Percentiles rank a stretch among this genome's conserved stretches.
Conservation (phyloP, 1,284 basidiomycete genomes). For the Leccinum pachyderme region DNA sequence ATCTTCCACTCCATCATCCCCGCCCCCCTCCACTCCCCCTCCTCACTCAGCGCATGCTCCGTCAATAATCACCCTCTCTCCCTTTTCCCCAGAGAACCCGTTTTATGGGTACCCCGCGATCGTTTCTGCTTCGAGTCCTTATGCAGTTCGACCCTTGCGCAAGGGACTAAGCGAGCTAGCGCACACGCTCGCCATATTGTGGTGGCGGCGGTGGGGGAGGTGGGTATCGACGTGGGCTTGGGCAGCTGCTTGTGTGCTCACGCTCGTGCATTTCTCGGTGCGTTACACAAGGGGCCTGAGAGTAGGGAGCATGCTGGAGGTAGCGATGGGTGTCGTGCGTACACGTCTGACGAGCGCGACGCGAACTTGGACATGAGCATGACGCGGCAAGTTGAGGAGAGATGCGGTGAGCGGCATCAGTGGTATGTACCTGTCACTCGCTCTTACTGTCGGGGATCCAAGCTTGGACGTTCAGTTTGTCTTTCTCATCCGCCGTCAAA, state of each 20-base stretch:
- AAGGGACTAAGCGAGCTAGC: conserved; percentile 69
- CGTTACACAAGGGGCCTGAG: background rate
- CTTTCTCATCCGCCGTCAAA: background rate
- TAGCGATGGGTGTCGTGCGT: background rate
- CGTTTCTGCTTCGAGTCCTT: conserved; percentile 34
- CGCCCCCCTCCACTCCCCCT: background rate
- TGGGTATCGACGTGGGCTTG: conserved; percentile 34
- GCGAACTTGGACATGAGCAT: background rate
- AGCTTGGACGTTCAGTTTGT: background rate
- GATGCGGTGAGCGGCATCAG: background rate
- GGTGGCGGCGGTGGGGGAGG: conserved; percentile 62
- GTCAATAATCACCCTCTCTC: conserved; percentile 37
- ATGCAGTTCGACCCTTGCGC: conserved; percentile 45
- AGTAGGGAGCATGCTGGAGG: background rate
- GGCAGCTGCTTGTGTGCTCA: conserved; percentile 25
- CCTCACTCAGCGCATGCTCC: background rate
- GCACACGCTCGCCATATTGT: conserved; percentile 61
- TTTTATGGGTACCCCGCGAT: conserved; percentile 80
- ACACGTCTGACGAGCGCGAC: background rate
- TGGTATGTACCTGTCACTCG: background rate
- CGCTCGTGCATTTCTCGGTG: conserved; percentile 1
- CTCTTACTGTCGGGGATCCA: background rate
- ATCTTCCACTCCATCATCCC: background rate
- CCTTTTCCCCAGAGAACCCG: conserved; percentile 67
- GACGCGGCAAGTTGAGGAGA: background rate